Base-by-base conservation (phyloP, 1,139 yeast species). In the Arxiozyma telluris region DNA sequence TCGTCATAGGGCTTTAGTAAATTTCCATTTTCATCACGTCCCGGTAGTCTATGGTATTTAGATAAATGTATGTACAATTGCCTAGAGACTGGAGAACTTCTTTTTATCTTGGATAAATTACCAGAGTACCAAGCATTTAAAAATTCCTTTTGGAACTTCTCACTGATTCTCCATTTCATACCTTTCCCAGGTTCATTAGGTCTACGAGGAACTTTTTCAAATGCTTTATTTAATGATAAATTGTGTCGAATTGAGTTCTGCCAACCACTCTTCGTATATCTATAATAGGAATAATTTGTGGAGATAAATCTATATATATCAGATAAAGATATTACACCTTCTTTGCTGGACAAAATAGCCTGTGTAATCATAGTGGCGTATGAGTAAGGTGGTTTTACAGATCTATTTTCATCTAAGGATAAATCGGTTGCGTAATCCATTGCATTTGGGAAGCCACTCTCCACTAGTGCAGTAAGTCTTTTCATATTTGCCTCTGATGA, bases 281-380 rank as follows among this genome's bases (percentile, higher is more conserved):
- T 81, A 71, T 93, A 93, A 71, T 87, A 93, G 48, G 98, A 93
- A 71, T 90, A 93, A 67, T 86, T 91, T 38, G 80, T 72, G 15
- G 95, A 74, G 53, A 93, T 93, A 91, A 96, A 93, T 60, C 83
- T 84, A 71, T 93, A 93, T 55, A 93, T 93, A 65, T 93, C 98
- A 1, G 96, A 81, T 61, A 93, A 73, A 11, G 96, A 87, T 77
- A 93, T 78, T 49, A 87, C 90, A 51, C 96, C 96, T 55, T 91
- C 96, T 1, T 81, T 79, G 55, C 90, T 87, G 2, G 96, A 87
- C 61, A 94, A 74, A 43, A 94, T 93, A 0, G 98, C 97, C 69
- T 93, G 98, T 2, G 98, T 89, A 62, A 93, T 93, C 96, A 93
- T 90, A 2, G 98, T 93, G 0, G 98, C 98, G 69, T 93, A 93